Conservation (phyloP, 495 filamentous ascomycete species). For the Xylaria grammica region DNA sequence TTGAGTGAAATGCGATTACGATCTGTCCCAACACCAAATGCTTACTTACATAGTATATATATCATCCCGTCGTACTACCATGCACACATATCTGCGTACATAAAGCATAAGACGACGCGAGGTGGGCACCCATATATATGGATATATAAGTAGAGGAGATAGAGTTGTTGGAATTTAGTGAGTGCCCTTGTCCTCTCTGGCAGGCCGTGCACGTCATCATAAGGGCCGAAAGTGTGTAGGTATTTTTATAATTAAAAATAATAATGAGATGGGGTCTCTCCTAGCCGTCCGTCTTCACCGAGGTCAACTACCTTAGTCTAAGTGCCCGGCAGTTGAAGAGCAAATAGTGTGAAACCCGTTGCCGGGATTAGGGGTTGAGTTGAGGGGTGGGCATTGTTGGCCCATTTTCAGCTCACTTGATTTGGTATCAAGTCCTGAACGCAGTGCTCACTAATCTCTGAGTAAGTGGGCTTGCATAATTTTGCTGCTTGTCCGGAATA, state of each 20-base stretch:
- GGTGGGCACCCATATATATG: neutral
- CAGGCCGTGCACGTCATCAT: slow-evolving; percentile 1
- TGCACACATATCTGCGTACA: neutral
- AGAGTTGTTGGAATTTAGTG: no score
- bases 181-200: neutral
- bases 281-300: slow-evolving; percentile 4
- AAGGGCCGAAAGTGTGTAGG: neutral
- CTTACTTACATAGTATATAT: no score
- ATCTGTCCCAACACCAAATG: neutral
- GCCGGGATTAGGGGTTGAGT: slow-evolving; percentile 7
- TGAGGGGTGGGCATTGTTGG: slow-evolving; percentile 13
- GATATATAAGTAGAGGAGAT: slow-evolving; percentile 1
- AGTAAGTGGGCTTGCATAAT: slow-evolving; percentile 15
- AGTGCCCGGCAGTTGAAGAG: slow-evolving; percentile 11
- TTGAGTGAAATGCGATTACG: slow-evolving; percentile 5
- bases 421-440: slow-evolving; percentile 15
- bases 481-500: slow-evolving; percentile 4
- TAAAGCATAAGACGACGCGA: slow-evolving; percentile 15
- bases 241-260: neutral
- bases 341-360: neutral
- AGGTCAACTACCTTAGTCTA: neutral
- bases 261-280: slow-evolving; percentile 4
- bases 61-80: slow-evolving; percentile 12
- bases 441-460: slow-evolving; percentile 13
- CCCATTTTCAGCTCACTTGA: slow-evolving; percentile 6